These are phyloP conservation scores for Populus alba DNA, from an alignment of 345 rosid genomes.

Conservation along the genomic window DNA sequence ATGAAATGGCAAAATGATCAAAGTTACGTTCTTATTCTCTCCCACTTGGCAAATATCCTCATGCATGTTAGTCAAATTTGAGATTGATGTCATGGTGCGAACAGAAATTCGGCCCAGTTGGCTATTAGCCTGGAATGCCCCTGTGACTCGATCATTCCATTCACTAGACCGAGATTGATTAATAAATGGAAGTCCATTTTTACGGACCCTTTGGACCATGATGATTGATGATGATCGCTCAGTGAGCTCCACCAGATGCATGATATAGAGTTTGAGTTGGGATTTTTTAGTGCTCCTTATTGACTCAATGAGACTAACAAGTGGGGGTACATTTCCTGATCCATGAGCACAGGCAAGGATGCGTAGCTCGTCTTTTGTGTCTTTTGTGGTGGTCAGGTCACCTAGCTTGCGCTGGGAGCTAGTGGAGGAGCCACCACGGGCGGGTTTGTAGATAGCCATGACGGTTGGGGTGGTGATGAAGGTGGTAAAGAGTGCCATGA, in stretches of 20 bases:
- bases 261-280: slow-evolving; percentile 23
- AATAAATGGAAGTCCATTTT: slow-evolving; percentile 32
- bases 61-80: slow-evolving; percentile 35
- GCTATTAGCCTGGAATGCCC: slow-evolving; percentile 18
- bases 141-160: slow-evolving; percentile 8
- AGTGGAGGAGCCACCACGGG: neutral
- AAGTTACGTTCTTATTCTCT: slow-evolving; percentile 23
- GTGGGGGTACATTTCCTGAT: slow-evolving; percentile 26
- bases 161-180: slow-evolving; percentile 11
- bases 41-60: slow-evolving; percentile 45
- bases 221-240: slow-evolving; percentile 36
- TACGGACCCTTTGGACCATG: slow-evolving; percentile 37
- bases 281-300: slow-evolving; percentile 14
- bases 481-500: slow-evolving; percentile 47
- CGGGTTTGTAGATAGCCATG: slow-evolving; percentile 35
- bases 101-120: slow-evolving; percentile 15
- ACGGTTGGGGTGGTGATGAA: slow-evolving; percentile 42
- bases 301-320: slow-evolving; percentile 30
- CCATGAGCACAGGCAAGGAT: slow-evolving; percentile 39
- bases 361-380: slow-evolving; percentile 13
- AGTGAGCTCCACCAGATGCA: slow-evolving; percentile 39
- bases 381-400: neutral
- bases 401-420: neutral
- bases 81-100: slow-evolving; percentile 30
- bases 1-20: slow-evolving; percentile 44